Percentiles rank a stretch among this genome's conserved stretches.
phyloP scores from a whole-genome alignment of 306 rosid genomes.

The Medicago truncatula region MtrunA17r5.0-ANR NC_053049.1:23695001-23695500 shows the following conservation, averaged over 20 bases:
- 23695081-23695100: too few species aligned
- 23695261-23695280: background rate
- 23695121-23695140: too few species aligned
- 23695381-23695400: conserved; percentile 26
- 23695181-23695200: background rate
- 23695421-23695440: background rate
- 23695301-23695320: conserved; percentile 17
- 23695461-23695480: background rate
- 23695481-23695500: background rate
- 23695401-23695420: conserved; percentile 9
- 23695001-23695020: too few species aligned
- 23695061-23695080: too few species aligned
- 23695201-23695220: background rate
- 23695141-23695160: too few species aligned
- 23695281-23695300: background rate
- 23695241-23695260: background rate
- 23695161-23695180: background rate
- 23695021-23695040: too few species aligned
- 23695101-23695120: too few species aligned
- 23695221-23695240: background rate
- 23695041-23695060: too few species aligned
- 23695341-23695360: background rate
- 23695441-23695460: background rate
- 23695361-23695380: conserved; percentile 7
- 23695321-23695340: conserved; percentile 20